Evolutionary conservation across 306 rosid species (phyloP).

Genomic region (Quercus rubra): DNA sequence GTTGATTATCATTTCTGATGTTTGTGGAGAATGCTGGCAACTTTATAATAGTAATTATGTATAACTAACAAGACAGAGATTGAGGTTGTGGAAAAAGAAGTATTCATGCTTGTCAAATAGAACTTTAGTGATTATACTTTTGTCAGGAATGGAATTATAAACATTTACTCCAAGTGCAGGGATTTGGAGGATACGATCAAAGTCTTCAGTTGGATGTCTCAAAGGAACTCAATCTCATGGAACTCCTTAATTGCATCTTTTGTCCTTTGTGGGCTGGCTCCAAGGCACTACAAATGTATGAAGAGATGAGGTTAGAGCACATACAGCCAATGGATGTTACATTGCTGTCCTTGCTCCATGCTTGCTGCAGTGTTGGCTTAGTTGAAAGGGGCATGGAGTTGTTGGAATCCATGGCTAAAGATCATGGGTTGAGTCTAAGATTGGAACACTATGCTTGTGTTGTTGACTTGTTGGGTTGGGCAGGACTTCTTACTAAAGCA

Average conservation of each 20-base stretch:
- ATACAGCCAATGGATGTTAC: conserved; percentile 60
- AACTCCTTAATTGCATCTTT: conserved; percentile 87
- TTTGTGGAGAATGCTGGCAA: too few relatives aligned
- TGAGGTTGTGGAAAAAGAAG: too few relatives aligned
- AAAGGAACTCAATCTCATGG: conserved; percentile 70
- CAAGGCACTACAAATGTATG: conserved; percentile 58
- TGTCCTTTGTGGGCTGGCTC: conserved; percentile 80
- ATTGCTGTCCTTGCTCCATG: conserved; percentile 82
- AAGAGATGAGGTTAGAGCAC: conserved; percentile 56
- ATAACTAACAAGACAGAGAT: too few relatives aligned
- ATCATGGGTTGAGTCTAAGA: conserved; percentile 59
- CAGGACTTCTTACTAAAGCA: conserved; percentile 73
- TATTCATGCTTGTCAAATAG: conserved; percentile 1
- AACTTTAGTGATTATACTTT: conserved; percentile 57
- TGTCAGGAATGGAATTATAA: conserved; percentile 79
- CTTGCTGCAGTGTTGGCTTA: conserved; percentile 84
- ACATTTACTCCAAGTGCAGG: conserved; percentile 91
- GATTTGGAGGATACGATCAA: conserved; percentile 51
- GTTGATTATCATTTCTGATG: conserved; percentile 8
- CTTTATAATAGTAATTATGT: too few relatives aligned
- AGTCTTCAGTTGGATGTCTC: conserved; percentile 51
- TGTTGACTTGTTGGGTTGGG: conserved; percentile 93
- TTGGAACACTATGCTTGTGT: conserved; percentile 73
- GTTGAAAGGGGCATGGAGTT: conserved; percentile 73
- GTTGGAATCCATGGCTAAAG: conserved; percentile 66